phyloP scores from a whole-genome alignment of 148 eudicot species.

The Spergularia marina region DNA sequence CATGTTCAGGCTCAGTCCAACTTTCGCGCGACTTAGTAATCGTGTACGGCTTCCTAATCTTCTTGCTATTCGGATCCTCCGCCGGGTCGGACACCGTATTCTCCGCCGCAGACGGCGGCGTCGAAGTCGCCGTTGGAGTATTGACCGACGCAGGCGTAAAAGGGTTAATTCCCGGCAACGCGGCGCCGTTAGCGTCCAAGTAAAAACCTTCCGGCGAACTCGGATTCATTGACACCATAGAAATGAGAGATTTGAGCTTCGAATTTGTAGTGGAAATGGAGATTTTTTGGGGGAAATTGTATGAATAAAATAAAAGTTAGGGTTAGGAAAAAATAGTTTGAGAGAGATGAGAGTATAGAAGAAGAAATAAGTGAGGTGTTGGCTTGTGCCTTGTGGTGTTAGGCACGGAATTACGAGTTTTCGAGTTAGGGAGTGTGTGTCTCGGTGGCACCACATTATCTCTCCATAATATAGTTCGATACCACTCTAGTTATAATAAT shows the following conservation, averaged over 20 bases:
- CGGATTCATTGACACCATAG: constrained; percentile 65
- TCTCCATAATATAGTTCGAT: no score
- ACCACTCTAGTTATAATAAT: no score
- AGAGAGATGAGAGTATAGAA: no score
- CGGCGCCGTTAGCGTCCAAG: constrained; percentile 56
- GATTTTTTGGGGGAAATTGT: not conserved
- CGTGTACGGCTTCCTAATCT: constrained; percentile 85
- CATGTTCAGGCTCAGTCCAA: constrained; percentile 98
- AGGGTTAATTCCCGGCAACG: constrained; percentile 57
- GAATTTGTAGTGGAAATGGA: not conserved
- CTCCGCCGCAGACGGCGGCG: constrained; percentile 21
- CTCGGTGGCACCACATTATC: no score
- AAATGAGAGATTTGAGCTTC: not conserved
- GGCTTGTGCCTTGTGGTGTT: no score
- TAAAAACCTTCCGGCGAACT: constrained; percentile 55
- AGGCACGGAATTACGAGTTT: no score
- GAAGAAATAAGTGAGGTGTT: no score
- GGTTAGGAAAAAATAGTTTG: not conserved
- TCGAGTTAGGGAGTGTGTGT: no score
- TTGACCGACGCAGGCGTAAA: constrained; percentile 34
- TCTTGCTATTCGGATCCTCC: constrained; percentile 54
- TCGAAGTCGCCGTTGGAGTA: constrained; percentile 20
- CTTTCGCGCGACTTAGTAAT: constrained; percentile 91
- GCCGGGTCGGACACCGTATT: constrained; percentile 18
- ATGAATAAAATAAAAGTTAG: not conserved